Base-by-base conservation (phyloP, 495 filamentous ascomycete species). In the Penicillium bialowiezense region DNA sequence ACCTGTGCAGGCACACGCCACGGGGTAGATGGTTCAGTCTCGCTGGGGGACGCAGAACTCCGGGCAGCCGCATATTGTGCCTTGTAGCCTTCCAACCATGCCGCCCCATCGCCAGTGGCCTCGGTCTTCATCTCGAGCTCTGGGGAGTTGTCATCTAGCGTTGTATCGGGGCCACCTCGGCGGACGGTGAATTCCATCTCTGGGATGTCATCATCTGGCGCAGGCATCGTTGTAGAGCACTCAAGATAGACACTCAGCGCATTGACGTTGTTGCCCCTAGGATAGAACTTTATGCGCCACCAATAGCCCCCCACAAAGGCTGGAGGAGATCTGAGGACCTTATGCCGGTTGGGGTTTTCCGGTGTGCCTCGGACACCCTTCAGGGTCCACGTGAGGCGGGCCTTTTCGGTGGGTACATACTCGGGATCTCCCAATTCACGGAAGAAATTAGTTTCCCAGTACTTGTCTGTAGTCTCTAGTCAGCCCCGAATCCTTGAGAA, bases 261-360 rank as follows among this genome's bases (percentile, higher is more conserved):
- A 44, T 78, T 72, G 3, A 79, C 79, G 55, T 81, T 77, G 60
- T 86, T 85, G 15, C 84, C 84, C 35, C 76, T 73, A 13, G 84
- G 84, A 51, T 81, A 87, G 65, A 85, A 85, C 57, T 85, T 86
- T 66, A 87, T 81, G 17, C 77, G 81, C 83, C 83, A 86, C 64
- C 84, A 84, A 52, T 80, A 81, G 29, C 78, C 83, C 2, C 80
- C 84, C 48, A 86, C 68, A 43, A 67, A 73, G 4, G 83, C 75
- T 7, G 74, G 60, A 1, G 76, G 80, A 14, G 83, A 86, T 17
- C 76, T 76, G 74, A 86, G 83, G 46, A 86, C 67, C 44, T 72
- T 70, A 26, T 73, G 72, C 5, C 70, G 71, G 60, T 86, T 86
- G 12, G 81, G 82, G 9, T 72, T 70, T 33, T 84, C 81, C 37